Conservation (phyloP, 2,329 filamentous ascomycete species). For the Capronia epimyces region DNA sequence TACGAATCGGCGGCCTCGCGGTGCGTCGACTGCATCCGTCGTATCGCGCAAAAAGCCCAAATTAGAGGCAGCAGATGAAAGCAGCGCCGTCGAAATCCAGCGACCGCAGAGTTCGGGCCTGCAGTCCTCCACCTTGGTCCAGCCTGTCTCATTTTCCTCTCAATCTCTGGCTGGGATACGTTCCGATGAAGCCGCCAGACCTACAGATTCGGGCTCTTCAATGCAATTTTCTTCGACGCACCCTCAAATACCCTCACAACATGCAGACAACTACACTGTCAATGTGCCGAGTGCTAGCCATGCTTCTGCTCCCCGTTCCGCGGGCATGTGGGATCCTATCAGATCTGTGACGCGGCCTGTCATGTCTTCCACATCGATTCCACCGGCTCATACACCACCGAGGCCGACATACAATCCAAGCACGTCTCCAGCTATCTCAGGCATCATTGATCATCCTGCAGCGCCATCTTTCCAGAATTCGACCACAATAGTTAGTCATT, state of each 20-base stretch:
- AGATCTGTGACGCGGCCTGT: slow-evolving; percentile 58
- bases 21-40: slow-evolving; percentile 31
- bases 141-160: slow-evolving; percentile 20
- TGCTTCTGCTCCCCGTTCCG: slow-evolving; percentile 23
- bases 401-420: slow-evolving; percentile 62
- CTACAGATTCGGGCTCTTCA: slow-evolving; percentile 40
- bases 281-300: slow-evolving; percentile 30
- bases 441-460: slow-evolving; percentile 67
- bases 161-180: slow-evolving; percentile 1
- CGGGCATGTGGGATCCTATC: slow-evolving; percentile 82
- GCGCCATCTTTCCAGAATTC: slow-evolving; percentile 14
- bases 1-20: slow-evolving; percentile 22
- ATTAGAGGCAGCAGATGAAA: slow-evolving; percentile 31
- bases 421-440: slow-evolving; percentile 85
- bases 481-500: slow-evolving; percentile 24
- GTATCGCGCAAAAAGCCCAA: slow-evolving; percentile 47
- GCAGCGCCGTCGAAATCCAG: slow-evolving; percentile 15
- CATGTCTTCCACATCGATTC: slow-evolving; percentile 63
- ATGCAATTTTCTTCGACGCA: slow-evolving; percentile 29
- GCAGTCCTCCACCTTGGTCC: slow-evolving; percentile 23
- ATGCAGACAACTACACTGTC: slow-evolving; percentile 41
- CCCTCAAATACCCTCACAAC: slow-evolving; percentile 31
- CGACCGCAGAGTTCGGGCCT: slow-evolving; percentile 11
- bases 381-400: slow-evolving; percentile 44
- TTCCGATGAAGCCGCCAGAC: slow-evolving; percentile 20